These are phyloP conservation scores for Salmacisia buchloeana DNA, from an alignment of 1,284 basidiomycete species.

Conservation along the genomic window DNA sequence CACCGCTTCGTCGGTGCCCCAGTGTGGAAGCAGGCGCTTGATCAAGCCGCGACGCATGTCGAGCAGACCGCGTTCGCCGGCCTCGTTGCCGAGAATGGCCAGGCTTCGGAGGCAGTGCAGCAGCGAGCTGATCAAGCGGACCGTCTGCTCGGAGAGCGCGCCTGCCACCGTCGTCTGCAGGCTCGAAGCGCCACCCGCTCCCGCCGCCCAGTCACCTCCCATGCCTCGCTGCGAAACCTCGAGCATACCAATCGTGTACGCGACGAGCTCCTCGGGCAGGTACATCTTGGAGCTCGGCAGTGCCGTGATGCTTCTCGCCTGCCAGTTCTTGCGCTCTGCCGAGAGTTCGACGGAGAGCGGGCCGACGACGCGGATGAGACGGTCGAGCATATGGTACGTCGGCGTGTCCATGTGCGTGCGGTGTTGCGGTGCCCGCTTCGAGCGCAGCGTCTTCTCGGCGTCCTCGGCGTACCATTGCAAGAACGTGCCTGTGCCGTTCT, in stretches of 20 bases:
- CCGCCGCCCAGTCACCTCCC: not conserved
- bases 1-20: conserved; percentile 44
- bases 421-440: not conserved
- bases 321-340: conserved; percentile 25
- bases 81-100: conserved; percentile 22
- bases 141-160: conserved; percentile 28
- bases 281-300: conserved; percentile 40
- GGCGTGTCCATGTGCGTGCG: conserved; percentile 23
- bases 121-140: conserved; percentile 35
- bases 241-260: conserved; percentile 47
- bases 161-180: conserved; percentile 25
- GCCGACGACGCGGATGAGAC: conserved; percentile 39
- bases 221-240: conserved; percentile 42
- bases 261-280: conserved; percentile 45
- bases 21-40: conserved; percentile 47
- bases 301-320: conserved; percentile 38
- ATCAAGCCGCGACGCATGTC: conserved; percentile 43
- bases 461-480: conserved; percentile 30
- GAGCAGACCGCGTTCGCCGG: conserved; percentile 15
- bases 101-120: conserved; percentile 32
- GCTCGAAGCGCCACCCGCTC: not conserved
- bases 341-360: conserved; percentile 35
- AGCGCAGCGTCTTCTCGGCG: not conserved
- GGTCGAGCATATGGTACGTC: conserved; percentile 43
- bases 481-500: conserved; percentile 46